Conservation (phyloP, 2,329 filamentous ascomycete species). For the Grosmannia clavigera region DNA sequence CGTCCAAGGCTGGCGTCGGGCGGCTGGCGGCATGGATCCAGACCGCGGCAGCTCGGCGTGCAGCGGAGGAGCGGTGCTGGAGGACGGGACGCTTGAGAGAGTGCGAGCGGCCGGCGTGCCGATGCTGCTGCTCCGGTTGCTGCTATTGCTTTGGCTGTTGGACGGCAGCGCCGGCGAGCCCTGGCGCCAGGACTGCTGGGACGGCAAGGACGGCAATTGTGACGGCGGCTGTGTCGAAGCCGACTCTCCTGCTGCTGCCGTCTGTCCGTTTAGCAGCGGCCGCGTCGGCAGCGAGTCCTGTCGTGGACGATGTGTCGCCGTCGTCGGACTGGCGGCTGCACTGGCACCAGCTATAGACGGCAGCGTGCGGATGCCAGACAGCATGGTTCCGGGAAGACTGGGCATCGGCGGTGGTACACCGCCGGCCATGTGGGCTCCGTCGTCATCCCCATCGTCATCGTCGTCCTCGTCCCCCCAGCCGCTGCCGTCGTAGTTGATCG, state of each 20-base stretch:
- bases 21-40: constrained; percentile 17
- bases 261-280: not conserved
- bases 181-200: constrained; percentile 3
- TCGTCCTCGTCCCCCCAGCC: constrained; percentile 74
- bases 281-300: constrained; percentile 10
- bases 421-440: constrained; percentile 14
- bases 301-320: constrained; percentile 3
- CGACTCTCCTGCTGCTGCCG: not conserved
- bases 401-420: constrained; percentile 19
- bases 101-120: constrained; percentile 9
- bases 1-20: constrained; percentile 19
- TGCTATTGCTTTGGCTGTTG: too few relatives aligned
- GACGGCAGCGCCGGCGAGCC: constrained; percentile 10
- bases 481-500: constrained; percentile 78
- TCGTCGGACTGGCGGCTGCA: not conserved
- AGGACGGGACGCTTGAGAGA: constrained; percentile 4
- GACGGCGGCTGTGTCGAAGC: constrained; percentile 13
- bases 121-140: not conserved
- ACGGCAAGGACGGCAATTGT: constrained; percentile 1
- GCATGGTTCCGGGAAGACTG: not conserved
- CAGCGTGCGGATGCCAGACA: not conserved
- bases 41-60: not conserved
- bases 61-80: not conserved
- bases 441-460: constrained; percentile 45
- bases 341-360: constrained; percentile 1